These are phyloP conservation scores for Heimioporus sp. DNA, from an alignment of 768 basidiomycete genomes.

Conservation along the genomic window DNA sequence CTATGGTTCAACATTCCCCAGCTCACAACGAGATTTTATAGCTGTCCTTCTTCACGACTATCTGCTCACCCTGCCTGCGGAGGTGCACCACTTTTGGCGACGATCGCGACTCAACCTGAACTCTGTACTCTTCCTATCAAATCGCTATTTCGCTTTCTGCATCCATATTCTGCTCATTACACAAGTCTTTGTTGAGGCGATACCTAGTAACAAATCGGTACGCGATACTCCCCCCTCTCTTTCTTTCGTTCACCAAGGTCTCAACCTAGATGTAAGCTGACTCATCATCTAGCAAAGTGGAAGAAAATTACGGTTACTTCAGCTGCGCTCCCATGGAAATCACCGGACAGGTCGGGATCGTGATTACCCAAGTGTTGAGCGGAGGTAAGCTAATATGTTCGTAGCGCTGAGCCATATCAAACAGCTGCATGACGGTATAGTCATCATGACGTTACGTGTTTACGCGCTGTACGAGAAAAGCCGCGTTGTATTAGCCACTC, in stretches of 20 bases:
- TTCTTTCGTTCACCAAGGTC: neutral
- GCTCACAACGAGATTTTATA: constrained; percentile 1
- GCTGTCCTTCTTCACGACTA: constrained; percentile 45
- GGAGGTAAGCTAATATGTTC: neutral
- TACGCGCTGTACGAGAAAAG: constrained; percentile 17
- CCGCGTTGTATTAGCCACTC: neutral
- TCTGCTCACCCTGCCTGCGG: constrained; percentile 40
- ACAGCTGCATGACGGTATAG: neutral
- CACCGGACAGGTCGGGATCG: neutral
- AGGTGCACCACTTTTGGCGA: constrained; percentile 46
- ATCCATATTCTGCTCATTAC: constrained; percentile 38
- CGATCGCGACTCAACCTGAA: constrained; percentile 30
- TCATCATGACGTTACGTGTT: constrained; percentile 19
- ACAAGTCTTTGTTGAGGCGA: constrained; percentile 32
- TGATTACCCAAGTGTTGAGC: constrained; percentile 9
- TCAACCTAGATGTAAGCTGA: constrained; percentile 11
- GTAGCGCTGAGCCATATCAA: neutral
- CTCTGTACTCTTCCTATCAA: constrained; percentile 39
- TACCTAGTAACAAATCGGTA: neutral
- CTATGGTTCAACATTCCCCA: neutral
- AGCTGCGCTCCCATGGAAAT: constrained; percentile 1
- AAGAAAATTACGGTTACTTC: neutral
- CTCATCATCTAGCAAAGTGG: neutral
- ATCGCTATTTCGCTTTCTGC: constrained; percentile 40
- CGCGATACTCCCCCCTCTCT: neutral